Percentiles rank a stretch among this genome's conserved stretches.
Evolutionary conservation across 805 yeast species (phyloP).

Genomic region (Candida tibetensis): DNA sequence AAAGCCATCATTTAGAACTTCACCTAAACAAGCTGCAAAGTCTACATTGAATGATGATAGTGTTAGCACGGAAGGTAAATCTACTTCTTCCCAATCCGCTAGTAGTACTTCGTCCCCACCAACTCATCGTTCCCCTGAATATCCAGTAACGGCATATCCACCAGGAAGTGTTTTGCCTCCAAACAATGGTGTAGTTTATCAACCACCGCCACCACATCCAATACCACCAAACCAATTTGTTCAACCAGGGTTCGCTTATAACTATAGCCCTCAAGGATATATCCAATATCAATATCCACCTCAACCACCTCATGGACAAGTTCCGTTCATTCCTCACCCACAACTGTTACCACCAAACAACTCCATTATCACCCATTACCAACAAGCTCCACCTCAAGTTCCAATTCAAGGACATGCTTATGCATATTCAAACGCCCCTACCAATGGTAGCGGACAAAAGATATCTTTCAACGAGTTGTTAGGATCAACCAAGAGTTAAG

Average conservation of each 20-base stretch:
- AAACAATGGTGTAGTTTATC: conserved; percentile 1
- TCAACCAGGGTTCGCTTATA: conserved; percentile 32
- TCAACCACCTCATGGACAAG: conserved; percentile 10
- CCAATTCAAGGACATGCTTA: conserved; percentile 3
- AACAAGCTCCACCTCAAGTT: conserved; percentile 9
- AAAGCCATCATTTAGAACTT: conserved; percentile 48
- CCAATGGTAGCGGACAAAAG: conserved; percentile 27
- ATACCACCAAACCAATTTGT: conserved; percentile 12
- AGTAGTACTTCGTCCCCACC: conserved; percentile 3
- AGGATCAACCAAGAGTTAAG: conserved; percentile 22
- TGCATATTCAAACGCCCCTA: conserved; percentile 3
- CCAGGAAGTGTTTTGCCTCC: conserved; percentile 14
- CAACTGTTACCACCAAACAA: conserved; percentile 11
- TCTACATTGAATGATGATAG: neutral
- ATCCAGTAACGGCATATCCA: conserved; percentile 37
- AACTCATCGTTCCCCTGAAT: conserved; percentile 16
- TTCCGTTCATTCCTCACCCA: neutral
- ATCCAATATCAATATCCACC: conserved; percentile 29
- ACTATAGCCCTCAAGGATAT: conserved; percentile 30
- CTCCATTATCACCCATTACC: conserved; percentile 8
- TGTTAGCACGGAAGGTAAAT: neutral
- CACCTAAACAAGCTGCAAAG: conserved; percentile 17
- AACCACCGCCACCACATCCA: conserved; percentile 6
- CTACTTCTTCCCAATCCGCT: neutral
- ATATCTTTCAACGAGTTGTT: conserved; percentile 41